Base-by-base conservation (phyloP, 2,329 filamentous ascomycete genomes). In the Phialemonium atrogriseum region DNA sequence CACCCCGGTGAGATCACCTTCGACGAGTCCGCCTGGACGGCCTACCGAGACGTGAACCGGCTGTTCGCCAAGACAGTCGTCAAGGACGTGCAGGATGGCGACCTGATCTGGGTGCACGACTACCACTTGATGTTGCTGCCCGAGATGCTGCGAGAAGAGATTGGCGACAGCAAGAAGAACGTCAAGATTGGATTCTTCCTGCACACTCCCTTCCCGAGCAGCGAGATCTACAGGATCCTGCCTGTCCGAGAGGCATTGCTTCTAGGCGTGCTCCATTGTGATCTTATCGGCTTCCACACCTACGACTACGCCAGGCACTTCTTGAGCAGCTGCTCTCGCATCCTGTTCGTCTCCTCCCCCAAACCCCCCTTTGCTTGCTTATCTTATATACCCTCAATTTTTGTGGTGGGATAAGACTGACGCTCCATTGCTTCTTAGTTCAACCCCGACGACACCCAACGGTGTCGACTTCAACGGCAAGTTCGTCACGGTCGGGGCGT, bases 231-330 rank as follows among this genome's bases (percentile, higher is more conserved):
- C 62, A 78, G 91, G 41, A 95, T 96, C 43, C 67, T 96, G 7
- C 91, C 91, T 1, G 89, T 96, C 18, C 77, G 91, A 41, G 87
- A 94, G 54, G 80, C 86, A 49, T 78, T 96, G 30, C 72, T 98
- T 26, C 71, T 82, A 29, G 88, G 91, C 34, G 77, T 96, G 23
- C 70, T 98, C 20, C 83, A 94, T 54, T 94, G 89, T 64, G 91
- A 96, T 54, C 66, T 98, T 37, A 86, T 96, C 51, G 91, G 91
- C 19, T 96, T 98, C 67, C 91, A 98, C 60, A 98, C 91, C 17
- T 96, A 95, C 63, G 89, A 96, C 62, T 98, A 98, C 52, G 89
- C 88, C n/a, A 76, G 91, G 32, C 91, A 98, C 60, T 98, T 96
- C 64, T 64, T 98, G 44, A 94, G 87, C 62, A 89, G 84, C 53